Base-by-base conservation (phyloP, 2,329 filamentous ascomycete genomes). In the Aspergillus proliferans region DNA sequence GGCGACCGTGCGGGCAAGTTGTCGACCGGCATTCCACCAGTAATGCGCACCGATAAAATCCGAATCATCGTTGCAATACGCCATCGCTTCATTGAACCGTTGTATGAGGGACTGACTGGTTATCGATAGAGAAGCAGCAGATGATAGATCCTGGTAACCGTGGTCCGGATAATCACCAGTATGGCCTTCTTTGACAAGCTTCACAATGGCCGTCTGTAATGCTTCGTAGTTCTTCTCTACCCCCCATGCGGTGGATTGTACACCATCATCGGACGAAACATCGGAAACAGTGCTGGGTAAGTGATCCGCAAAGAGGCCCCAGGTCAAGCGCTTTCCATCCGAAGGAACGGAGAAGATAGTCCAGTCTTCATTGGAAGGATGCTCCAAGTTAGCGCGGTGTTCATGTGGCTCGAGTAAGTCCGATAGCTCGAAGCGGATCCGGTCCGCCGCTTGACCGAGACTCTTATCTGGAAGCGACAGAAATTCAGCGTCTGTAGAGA, bases 281-380 rank as follows among this genome's bases (percentile, higher is more conserved):
- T 87, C 68, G 34, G 73, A 83, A 30, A 82, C 77, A 21, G 15
- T 21, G 26, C 86, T 84, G 2, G 75, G 68, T 34, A 86, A 81
- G 42, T 84, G 80, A 52, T 86, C 82, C 1, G 79, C 78, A 52
- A 68, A 63, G 6, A 68, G 52, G 83, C 87, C 66, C 87, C 88
- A 34, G 77, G 83, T 85, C 38, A 94, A 72, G 46, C 76, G 76
- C 60, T 82, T 83, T 28, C 88, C 87, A 65, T 90, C 83, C 1
- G 82, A 71, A 0, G 86, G 86, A 48, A 94, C 81, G 60, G 91
- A 92, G 7, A 94, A 73, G 6, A 93, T 84, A 4, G 86, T 81
- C 89, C 89, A 95, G 48, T 85, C 78, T 68, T 94, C 89, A 1
- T 85, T 84, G 53, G 87, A 92, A 7, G 88, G 88, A 59, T 93